Evolutionary conservation across 1,139 yeast species (phyloP), one percentile per base, ranked within the genome.

Genomic region (Arxiozyma telluris): DNA sequence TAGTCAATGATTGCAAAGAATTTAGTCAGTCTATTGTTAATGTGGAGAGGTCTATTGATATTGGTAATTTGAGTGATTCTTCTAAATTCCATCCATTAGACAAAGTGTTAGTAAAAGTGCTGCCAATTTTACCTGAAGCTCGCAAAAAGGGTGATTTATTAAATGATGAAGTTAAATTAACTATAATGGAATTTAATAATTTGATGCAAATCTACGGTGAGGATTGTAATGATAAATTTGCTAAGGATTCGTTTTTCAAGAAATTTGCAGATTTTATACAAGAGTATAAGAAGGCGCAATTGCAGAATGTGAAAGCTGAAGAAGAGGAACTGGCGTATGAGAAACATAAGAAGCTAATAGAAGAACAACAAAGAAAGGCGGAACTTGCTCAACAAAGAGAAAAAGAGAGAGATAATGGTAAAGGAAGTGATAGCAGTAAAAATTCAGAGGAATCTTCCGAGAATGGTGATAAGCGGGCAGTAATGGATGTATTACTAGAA

Each of bases 121-220:
- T 83, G 44, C 88, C 90, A 2, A 74, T 76, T 1, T 70, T 87
- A 55, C 87, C 90, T 2, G 80, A 78, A 58, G 90, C 93, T 1
- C 78, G 82, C 64, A 77, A 83, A 57, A 84, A 83, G 69, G 78
- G 83, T 45, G 87, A 82, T 42, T 71, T 85, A 52, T 68, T 87
- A 52, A 67, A 74, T 49, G 91, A 84, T 63, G 88, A 84, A 65
- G 76, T 84, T 0, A 76, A 76, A 51, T 75, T 80, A 57, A 82
- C 89, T 0, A 74, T 84, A 64, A 77, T 80, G 59, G 88, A 84
- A 61, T 85, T 86, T 66, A 87, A 83, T 57, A 76, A 78, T 52
- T 70, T 85, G 60, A 84, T 86, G 91, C 78, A 79, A 62, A 81
- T 77, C 61, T 87, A 85, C 64, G 93, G 93, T 34, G 95, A 87